Conservation (phyloP, 2,329 filamentous ascomycete species). For the Myriosclerotinia scirpicola region DNA sequence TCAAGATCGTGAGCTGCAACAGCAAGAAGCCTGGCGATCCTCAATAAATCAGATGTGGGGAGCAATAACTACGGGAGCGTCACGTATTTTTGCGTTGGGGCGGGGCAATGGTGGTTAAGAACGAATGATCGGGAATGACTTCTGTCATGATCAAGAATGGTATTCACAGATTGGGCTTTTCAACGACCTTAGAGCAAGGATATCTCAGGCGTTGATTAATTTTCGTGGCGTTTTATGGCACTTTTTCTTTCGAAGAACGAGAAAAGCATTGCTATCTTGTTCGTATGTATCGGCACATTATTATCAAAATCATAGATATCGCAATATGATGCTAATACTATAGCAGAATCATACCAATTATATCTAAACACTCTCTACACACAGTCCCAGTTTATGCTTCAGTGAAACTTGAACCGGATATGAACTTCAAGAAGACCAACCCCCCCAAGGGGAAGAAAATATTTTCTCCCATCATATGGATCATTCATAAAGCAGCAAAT, state of each 20-base stretch:
- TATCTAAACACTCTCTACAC: neutral
- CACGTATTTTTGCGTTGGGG: neutral
- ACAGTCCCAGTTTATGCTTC: too few relatives aligned
- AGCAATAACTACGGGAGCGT: neutral
- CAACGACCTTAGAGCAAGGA: constrained; percentile 7
- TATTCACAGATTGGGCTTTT: constrained; percentile 8
- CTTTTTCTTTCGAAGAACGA: neutral
- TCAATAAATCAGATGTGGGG: constrained; percentile 35
- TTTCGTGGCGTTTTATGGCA: constrained; percentile 13
- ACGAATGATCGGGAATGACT: neutral
- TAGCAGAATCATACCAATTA: neutral
- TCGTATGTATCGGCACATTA: neutral
- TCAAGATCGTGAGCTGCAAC: constrained; percentile 98
- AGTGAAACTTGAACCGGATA: neutral
- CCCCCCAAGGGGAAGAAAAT: neutral
- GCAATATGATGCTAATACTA: constrained; percentile 12
- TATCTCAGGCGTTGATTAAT: constrained; percentile 10
- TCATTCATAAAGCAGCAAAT: neutral
- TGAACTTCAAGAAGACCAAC: neutral
- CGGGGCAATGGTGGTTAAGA: neutral
- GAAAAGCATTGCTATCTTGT: constrained; percentile 2
- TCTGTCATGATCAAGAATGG: neutral
- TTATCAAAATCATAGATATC: neutral
- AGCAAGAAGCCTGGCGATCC: constrained; percentile 73
- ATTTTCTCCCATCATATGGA: neutral